Evolutionary conservation across 257 asterid genomes (phyloP).

Genomic region (Fraxinus americana): DNA sequence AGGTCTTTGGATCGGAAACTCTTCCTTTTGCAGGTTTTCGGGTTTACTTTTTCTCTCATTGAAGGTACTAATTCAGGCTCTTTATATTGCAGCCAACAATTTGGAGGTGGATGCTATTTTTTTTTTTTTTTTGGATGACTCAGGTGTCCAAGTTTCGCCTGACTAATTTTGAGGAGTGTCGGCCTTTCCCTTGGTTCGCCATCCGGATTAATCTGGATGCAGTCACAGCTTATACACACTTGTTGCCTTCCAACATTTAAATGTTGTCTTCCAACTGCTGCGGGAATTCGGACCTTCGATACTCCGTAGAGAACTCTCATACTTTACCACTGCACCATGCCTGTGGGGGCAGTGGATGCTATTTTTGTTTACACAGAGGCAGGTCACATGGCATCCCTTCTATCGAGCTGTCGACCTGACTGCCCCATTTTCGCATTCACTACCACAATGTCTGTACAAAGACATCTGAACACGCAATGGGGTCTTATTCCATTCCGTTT

Average conservation of each 20-base stretch:
- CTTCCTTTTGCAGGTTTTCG: neutral
- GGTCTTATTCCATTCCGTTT: slow-evolving; percentile 92
- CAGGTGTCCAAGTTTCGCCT: no score
- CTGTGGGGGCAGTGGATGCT: slow-evolving; percentile 57
- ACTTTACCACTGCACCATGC: no score
- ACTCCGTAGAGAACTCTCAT: no score
- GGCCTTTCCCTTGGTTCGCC: no score
- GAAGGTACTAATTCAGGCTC: slow-evolving; percentile 21
- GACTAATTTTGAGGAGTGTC: no score
- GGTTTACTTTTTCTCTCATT: slow-evolving; percentile 6
- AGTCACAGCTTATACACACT: no score
- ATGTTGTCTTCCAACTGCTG: no score
- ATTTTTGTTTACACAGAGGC: slow-evolving; percentile 84
- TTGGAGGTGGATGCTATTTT: slow-evolving; percentile 91
- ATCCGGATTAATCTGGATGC: no score
- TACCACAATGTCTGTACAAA: slow-evolving; percentile 74
- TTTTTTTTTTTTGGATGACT: slow-evolving; percentile 23
- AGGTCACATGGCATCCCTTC: slow-evolving; percentile 95
- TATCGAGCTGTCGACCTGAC: slow-evolving; percentile 96
- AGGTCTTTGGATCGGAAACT: slow-evolving; percentile 5
- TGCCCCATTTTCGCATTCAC: slow-evolving; percentile 98
- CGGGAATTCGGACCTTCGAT: no score
- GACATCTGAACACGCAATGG: slow-evolving; percentile 95
- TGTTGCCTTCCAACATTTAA: no score
- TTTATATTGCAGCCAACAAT: slow-evolving; percentile 73